These are phyloP conservation scores for Penicillium sp. DNA, from an alignment of 2,329 filamentous ascomycete species.

Conservation along the genomic window DNA sequence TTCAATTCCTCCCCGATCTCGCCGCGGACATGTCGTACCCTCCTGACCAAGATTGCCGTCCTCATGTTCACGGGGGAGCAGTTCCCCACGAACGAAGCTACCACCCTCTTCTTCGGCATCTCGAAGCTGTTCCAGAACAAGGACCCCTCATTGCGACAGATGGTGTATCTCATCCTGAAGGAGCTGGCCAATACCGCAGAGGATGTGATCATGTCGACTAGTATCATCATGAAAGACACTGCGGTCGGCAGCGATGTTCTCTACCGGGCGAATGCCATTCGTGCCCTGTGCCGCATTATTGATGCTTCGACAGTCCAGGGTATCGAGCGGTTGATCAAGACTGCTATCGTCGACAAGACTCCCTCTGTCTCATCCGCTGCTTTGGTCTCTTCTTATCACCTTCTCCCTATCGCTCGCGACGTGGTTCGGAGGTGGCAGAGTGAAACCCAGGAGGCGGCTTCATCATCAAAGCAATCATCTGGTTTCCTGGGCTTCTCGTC, in stretches of 20 bases:
- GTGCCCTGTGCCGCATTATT: constrained; percentile 93
- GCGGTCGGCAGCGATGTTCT: constrained; percentile 91
- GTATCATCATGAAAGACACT: constrained; percentile 99
- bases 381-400: constrained; percentile 94
- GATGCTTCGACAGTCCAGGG: constrained; percentile 95
- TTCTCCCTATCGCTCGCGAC: constrained; percentile 92
- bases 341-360: constrained; percentile 98
- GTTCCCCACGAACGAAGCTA: constrained; percentile 96
- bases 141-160: constrained; percentile 95
- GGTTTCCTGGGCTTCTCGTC: constrained; percentile 93
- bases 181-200: constrained; percentile 93
- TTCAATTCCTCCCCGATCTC: constrained; percentile 98
- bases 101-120: constrained; percentile 96
- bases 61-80: constrained; percentile 95
- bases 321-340: constrained; percentile 98
- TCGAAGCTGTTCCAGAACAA: constrained; percentile 99
- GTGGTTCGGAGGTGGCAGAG: constrained; percentile 97
- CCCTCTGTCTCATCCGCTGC: constrained; percentile 95
- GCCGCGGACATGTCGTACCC: constrained; percentile 93
- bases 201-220: constrained; percentile 99
- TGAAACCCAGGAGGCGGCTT: constrained; percentile 95
- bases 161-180: constrained; percentile 98
- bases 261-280: constrained; percentile 93
- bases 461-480: constrained; percentile 81
- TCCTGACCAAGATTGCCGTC: constrained; percentile 94